Evolutionary conservation across 1,139 yeast species (phyloP), one percentile per base, ranked within the genome.

Genomic region (Saccharomycopsis phalli): DNA sequence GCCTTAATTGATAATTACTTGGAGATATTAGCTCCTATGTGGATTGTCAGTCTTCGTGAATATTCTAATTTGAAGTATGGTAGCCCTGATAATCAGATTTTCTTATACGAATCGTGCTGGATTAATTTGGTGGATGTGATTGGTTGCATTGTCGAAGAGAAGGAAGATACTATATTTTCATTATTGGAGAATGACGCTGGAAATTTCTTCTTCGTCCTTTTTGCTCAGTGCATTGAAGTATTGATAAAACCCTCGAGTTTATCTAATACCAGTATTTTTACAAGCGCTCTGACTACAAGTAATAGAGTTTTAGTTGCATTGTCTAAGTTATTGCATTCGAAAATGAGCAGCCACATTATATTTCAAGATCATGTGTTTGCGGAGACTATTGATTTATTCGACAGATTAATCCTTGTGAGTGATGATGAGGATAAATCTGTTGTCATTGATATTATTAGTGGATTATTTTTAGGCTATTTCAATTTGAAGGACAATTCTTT

Each of bases 221-320:
- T 82, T 61, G 84, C 95, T 30, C 82, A 84, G 50, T 84, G 95
- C 56, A 69, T 86, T 42, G 95, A 84, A 52, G 73, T 82, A 0
- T 65, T 86, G 47, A 70, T 80, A 14, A 70, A 65, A 47, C 68
- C 51, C 47, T 53, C 59, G 3, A 19, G 33, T 17, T 36, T 34
- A 13, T 8, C 8, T 14, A 14, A 17, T 17, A 23, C 33, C 3
- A 34, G 36, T 7, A 34, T 34, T 22, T 31, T 37, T 17, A 33
- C 39, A 6, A 21, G 27, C 7, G 30, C 27, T n/a, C 50, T 57
- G 5, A 52, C 50, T 29, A 51, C 62, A 41, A 52, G 64, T 47
- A 51, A 62, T 11, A 69, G 68, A 38, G 69, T 77, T 2, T 59
- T 82, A 40, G 54, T 56, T 0, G 77, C 83, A 0, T 56, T 86